These are phyloP conservation scores for Alternaria angustiovoidea DNA, from an alignment of 2,329 filamentous ascomycete species.

Conservation along the genomic window DNA sequence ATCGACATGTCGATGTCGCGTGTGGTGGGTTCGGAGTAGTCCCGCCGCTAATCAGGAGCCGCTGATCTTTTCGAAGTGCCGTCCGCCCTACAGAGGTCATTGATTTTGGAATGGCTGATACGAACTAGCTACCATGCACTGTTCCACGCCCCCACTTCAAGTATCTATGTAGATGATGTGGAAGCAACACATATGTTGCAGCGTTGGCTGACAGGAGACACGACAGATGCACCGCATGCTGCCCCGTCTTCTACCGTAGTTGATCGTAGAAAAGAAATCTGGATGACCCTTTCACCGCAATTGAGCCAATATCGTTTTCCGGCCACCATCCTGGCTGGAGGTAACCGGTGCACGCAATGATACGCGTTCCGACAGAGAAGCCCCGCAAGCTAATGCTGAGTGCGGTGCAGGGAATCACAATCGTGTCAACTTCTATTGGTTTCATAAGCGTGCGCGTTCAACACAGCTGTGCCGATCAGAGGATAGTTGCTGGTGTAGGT, in stretches of 20 bases:
- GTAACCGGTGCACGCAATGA: background rate
- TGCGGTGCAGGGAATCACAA: background rate
- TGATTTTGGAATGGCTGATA: background rate
- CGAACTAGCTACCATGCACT: background rate
- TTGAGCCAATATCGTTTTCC: background rate
- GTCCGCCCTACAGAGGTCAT: background rate
- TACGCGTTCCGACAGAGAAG: background rate
- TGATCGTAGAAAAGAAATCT: background rate
- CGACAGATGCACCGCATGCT: constrained; percentile 2
- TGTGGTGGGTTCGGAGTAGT: constrained; percentile 3
- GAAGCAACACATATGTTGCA: background rate
- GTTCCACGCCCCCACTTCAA: background rate
- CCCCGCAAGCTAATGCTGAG: background rate
- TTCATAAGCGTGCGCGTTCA: background rate
- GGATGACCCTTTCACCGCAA: background rate
- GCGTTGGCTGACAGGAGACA: background rate
- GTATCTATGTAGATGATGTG: background rate
- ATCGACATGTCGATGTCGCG: background rate
- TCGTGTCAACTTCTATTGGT: background rate
- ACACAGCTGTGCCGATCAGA: constrained; percentile 3
- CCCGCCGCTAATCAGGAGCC: constrained; percentile 4
- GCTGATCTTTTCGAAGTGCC: background rate
- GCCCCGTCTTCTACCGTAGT: background rate
- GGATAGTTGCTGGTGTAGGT: constrained; percentile 2
- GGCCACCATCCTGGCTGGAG: background rate